Evolutionary conservation across 192 early-diverging fungal species (phyloP).

Genomic region (Rhizophlyctis rosea): DNA sequence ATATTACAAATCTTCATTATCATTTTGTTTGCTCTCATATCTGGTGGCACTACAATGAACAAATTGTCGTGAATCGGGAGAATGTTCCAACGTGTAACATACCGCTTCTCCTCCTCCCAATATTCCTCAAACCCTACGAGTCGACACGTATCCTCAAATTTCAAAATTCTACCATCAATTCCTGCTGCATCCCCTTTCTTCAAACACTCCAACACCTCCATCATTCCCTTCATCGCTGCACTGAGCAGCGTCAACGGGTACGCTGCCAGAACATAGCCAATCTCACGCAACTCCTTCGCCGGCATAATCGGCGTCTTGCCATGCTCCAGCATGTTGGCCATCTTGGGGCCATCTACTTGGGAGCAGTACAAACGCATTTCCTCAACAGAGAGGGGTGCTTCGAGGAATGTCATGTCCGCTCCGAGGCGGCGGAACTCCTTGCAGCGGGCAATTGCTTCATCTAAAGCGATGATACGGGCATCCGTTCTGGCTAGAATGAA

Average conservation of each 20-base stretch:
- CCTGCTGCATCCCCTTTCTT: slow-evolving; percentile 4
- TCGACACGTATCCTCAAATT: no score
- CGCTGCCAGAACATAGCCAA: slow-evolving; percentile 26
- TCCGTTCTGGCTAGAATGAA: no score
- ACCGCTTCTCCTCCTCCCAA: no score
- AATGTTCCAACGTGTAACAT: no score
- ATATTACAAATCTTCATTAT: no score
- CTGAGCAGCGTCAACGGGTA: slow-evolving; percentile 28
- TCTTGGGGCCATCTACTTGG: slow-evolving; percentile 21
- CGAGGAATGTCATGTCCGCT: slow-evolving; percentile 30
- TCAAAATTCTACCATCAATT: no score
- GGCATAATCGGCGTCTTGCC: slow-evolving; percentile 27
- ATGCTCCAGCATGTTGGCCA: slow-evolving; percentile 31
- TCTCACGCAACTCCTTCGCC: not conserved
- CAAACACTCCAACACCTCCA: slow-evolving; percentile 15
- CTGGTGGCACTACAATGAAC: no score
- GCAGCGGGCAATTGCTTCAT: no score
- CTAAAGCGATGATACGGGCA: no score
- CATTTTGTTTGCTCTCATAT: no score
- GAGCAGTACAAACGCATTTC: slow-evolving; percentile 30
- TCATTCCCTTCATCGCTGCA: slow-evolving; percentile 27
- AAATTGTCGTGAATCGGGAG: no score
- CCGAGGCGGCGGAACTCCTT: slow-evolving; percentile 6
- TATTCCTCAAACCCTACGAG: no score
- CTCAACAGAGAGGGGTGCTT: slow-evolving; percentile 22